Evolutionary conservation across 352 stramenopile species (phyloP).

Genomic region (Blastocystis sp.): DNA sequence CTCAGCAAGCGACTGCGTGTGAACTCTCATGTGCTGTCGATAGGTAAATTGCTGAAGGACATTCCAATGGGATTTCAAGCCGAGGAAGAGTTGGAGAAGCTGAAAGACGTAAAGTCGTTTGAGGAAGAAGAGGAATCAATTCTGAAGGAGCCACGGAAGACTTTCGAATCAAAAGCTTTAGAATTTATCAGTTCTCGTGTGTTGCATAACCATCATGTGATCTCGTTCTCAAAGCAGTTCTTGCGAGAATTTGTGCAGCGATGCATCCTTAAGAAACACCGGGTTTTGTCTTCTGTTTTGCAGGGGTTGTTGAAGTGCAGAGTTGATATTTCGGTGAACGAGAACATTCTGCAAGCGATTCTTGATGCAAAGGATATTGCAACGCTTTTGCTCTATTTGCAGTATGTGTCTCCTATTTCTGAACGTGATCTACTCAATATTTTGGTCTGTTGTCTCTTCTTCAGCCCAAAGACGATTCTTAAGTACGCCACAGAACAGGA

Average conservation of each 20-base stretch:
- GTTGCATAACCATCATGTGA: neutral
- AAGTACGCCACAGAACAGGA: neutral
- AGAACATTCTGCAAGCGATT: neutral
- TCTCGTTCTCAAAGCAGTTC: neutral
- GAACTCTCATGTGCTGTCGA: neutral
- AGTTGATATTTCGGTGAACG: slow-evolving; percentile 11
- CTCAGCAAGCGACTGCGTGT: neutral
- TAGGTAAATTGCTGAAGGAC: neutral
- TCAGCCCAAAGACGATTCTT: neutral
- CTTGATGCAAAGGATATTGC: neutral
- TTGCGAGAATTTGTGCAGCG: neutral
- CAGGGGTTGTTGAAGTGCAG: neutral
- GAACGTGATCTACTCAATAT: neutral
- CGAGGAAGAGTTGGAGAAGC: neutral
- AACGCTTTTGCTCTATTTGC: slow-evolving; percentile 2
- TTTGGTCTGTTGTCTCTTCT: neutral
- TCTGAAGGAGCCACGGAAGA: neutral
- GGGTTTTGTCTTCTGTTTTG: neutral
- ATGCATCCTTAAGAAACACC: neutral
- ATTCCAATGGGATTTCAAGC: neutral
- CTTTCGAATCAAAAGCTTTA: neutral
- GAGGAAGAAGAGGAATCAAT: neutral
- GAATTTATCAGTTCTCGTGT: neutral
- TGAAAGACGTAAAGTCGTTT: neutral
- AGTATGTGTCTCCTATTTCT: neutral